Percentiles rank a stretch among this genome's conserved stretches.
These are phyloP conservation scores for Nothopassalora personata DNA, from an alignment of 2,329 filamentous ascomycete genomes.

Conservation along the genomic window DNA sequence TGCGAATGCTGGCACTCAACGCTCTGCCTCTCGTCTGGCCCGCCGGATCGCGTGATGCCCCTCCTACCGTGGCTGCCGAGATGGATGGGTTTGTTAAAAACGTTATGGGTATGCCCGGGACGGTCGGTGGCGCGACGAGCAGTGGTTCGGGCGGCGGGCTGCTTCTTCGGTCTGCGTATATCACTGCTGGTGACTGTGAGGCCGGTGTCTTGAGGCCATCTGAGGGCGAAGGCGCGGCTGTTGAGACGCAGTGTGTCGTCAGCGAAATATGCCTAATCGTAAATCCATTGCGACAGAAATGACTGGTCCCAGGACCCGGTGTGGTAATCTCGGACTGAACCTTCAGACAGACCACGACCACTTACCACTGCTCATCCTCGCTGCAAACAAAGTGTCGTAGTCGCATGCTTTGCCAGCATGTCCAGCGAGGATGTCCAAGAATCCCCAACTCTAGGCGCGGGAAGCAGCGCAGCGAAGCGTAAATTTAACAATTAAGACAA, in stretches of 20 bases:
- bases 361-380: neutral
- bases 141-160: constrained; percentile 32
- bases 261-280: constrained; percentile 15
- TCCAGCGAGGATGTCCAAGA: neutral
- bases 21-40: constrained; percentile 44
- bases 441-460: neutral
- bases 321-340: neutral
- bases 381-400: neutral
- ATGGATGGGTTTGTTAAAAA: constrained; percentile 7
- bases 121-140: constrained; percentile 28
- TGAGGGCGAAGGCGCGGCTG: constrained; percentile 26
- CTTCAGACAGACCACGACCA: neutral
- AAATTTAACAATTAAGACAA: neutral
- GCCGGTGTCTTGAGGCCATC: constrained; percentile 18
- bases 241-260: constrained; percentile 23
- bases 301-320: neutral
- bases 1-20: constrained; percentile 38
- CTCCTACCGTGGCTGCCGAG: constrained; percentile 5
- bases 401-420: neutral
- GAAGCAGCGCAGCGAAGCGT: neutral
- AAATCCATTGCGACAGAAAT: neutral
- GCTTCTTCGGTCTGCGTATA: constrained; percentile 20
- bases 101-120: neutral
- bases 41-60: constrained; percentile 36
- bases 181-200: constrained; percentile 12